phyloP scores from a whole-genome alignment of 805 yeast genomes.

The Metschnikowia hibisci region DNA sequence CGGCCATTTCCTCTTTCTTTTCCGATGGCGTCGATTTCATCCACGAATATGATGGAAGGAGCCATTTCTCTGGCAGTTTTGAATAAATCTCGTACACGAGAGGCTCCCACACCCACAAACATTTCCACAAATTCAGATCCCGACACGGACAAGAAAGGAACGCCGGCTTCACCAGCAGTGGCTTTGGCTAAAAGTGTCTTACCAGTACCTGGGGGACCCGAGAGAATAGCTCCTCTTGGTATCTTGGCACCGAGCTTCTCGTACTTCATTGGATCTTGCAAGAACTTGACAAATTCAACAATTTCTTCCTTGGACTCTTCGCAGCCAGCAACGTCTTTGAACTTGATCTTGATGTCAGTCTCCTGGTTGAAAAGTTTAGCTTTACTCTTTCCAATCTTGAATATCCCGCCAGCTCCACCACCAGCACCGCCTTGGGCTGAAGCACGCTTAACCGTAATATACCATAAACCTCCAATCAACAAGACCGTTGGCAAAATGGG shows the following conservation, averaged over 20 bases:
- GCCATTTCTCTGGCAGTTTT: slow-evolving; percentile 89
- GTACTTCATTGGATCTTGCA: slow-evolving; percentile 85
- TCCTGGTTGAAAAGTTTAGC: slow-evolving; percentile 92
- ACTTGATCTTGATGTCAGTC: slow-evolving; percentile 81
- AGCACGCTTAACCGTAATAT: slow-evolving; percentile 54
- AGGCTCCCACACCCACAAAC: slow-evolving; percentile 99
- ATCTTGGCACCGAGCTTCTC: slow-evolving; percentile 94
- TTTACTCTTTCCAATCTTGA: slow-evolving; percentile 82
- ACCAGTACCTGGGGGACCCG: slow-evolving; percentile 99
- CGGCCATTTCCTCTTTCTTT: slow-evolving; percentile 78
- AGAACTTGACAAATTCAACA: slow-evolving; percentile 94
- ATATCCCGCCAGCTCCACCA: slow-evolving; percentile 78
- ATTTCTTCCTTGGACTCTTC: slow-evolving; percentile 96
- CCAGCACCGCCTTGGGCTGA: slow-evolving; percentile 42
- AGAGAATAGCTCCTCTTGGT: slow-evolving; percentile 95
- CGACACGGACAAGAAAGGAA: slow-evolving; percentile 91
- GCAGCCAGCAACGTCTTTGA: slow-evolving; percentile 96
- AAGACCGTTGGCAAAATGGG: slow-evolving; percentile 79
- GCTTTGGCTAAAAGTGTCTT: slow-evolving; percentile 96
- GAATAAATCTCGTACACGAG: slow-evolving; percentile 94
- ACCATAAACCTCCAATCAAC: slow-evolving; percentile 73
- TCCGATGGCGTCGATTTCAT: slow-evolving; percentile 99
- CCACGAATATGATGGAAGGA: slow-evolving; percentile 94
- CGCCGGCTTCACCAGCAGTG: slow-evolving; percentile 99
- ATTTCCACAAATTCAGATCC: slow-evolving; percentile 98